Base-by-base conservation (phyloP, 805 yeast species). In the Saturnispora diversa region DNA sequence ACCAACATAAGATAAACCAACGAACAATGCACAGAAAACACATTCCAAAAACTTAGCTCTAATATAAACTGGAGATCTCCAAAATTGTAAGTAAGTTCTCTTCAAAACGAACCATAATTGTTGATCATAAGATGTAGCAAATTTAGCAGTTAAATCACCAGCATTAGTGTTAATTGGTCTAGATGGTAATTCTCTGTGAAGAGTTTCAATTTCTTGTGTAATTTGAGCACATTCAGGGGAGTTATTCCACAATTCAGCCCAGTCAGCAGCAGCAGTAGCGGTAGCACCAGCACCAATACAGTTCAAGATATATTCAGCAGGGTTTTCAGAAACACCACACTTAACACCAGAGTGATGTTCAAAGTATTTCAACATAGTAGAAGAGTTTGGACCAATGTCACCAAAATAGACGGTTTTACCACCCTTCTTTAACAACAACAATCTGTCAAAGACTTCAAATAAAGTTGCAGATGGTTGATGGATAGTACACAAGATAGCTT, bases 221-320 rank as follows among this genome's bases (percentile, higher is more conserved):
- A 59, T 55, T 11, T 45, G 45, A 2, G 43, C 48, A 50, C 49
- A 63, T 46, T 67, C 68, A 3, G 50, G 47, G 6, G 64, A 56
- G 20, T 59, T 61, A 13, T 51, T 55, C 92, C 92, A 82, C 9
- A 76, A 64, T 8, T 77, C 76, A 56, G 69, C 66, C 77, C 83
- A 82, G 58, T 82, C 81, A 43, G 68, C 69, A 32, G 58, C 54
- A 28, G 74, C 73, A 40, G 66, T 59, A 9, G 86, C 81, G 40
- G 85, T 80, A 6, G 88, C 86, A 58, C 86, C 88, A 27, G 88
- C 88, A 50, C 90, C 90, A 57, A 82, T 79, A 52, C 77, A 77
- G 46, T 77, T 76, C 52, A 80, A 64, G 60, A 80, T 78, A 64
- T 80, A 80, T 60, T 80, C 87, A 38, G 86, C 87, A 38, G 87